A percentile compares a stretch with the other conserved stretches of the same genome.
Evolutionary conservation across 1,284 basidiomycete species (phyloP).

Genomic region (Sanghuangporus weigelae): DNA sequence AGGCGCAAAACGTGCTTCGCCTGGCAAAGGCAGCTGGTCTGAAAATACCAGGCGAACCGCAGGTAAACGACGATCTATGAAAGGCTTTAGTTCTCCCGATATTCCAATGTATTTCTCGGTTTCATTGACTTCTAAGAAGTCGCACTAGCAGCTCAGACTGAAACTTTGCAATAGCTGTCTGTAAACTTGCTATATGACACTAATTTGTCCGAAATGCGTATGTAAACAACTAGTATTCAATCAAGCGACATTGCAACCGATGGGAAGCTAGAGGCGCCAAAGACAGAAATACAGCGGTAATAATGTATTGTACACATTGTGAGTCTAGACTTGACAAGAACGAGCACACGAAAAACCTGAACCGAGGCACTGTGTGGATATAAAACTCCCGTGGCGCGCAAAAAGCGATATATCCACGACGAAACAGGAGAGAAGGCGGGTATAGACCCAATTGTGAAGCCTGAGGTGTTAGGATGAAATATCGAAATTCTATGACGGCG

Average conservation of each 20-base stretch:
- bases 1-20: constrained; percentile 65
- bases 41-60: constrained; percentile 41
- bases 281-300: background rate
- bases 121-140: no score
- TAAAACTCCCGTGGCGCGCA: no score
- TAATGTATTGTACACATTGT: background rate
- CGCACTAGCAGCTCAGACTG: no score
- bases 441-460: background rate
- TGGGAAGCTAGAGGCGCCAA: background rate
- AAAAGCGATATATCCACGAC: no score
- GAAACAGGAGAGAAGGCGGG: background rate
- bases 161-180: no score
- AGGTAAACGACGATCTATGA: background rate
- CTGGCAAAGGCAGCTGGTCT: constrained; percentile 63
- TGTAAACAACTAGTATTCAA: background rate
- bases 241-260: background rate
- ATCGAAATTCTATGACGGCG: constrained; percentile 3
- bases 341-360: no score
- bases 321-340: background rate
- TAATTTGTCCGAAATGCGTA: background rate
- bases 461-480: background rate
- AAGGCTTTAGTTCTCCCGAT: background rate
- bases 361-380: no score
- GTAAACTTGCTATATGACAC: background rate
- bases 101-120: background rate